These are phyloP conservation scores for Trypanosoma conorhini DNA, from an alignment of 208 protist genomes.

Conservation along the genomic window DNA sequence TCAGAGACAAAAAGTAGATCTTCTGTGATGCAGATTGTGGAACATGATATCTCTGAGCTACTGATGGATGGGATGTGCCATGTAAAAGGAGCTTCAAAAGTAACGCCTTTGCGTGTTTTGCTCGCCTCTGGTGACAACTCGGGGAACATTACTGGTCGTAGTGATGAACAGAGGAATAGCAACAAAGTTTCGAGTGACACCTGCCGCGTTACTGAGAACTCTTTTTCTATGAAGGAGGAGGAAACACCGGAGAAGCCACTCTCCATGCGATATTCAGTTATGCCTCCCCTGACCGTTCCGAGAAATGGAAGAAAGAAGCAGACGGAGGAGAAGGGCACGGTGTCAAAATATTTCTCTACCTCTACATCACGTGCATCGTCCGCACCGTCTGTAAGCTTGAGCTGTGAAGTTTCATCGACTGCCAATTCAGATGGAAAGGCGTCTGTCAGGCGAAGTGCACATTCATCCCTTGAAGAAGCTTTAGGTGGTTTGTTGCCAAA, in stretches of 20 bases:
- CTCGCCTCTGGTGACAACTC: neutral
- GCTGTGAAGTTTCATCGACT: neutral
- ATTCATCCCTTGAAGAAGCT: conserved; percentile 11
- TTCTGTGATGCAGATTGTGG: conserved; percentile 8
- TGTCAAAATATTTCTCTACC: neutral
- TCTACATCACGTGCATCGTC: neutral
- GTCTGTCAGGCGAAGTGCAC: neutral
- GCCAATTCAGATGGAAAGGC: neutral
- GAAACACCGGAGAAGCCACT: conserved; percentile 1
- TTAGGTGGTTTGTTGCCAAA: conserved; percentile 16
- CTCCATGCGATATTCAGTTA: neutral
- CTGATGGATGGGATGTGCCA: neutral
- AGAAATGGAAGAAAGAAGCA: neutral
- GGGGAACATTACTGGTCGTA: neutral
- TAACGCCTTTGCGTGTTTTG: neutral
- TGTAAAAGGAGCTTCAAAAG: neutral
- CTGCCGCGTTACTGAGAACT: neutral
- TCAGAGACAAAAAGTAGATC: neutral
- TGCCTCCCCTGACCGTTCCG: conserved; percentile 7
- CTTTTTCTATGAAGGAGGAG: neutral
- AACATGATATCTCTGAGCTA: conserved; percentile 14
- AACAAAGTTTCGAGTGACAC: neutral
- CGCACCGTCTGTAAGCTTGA: conserved; percentile 3
- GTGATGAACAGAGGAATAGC: neutral
- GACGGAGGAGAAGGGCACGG: neutral